Evolutionary conservation across 2,329 filamentous ascomycete species (phyloP), one percentile per base, ranked within the genome.

Genomic region (Stachybotrys chartarum): DNA sequence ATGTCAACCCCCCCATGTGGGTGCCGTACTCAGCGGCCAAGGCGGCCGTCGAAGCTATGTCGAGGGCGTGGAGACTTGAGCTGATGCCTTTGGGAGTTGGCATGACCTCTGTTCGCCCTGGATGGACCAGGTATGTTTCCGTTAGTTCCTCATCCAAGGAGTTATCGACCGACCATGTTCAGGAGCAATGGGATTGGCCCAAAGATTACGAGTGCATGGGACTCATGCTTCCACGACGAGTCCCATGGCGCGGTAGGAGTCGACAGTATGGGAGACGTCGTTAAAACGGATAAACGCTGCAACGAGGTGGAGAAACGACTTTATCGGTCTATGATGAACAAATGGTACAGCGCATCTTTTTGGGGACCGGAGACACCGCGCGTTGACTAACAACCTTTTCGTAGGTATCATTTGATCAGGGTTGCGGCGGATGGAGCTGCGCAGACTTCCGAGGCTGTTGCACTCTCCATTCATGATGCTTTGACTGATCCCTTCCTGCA

Each of bases 1-100:
- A 51, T 14, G 49, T 51, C 4, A 51, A 51, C 49, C 49, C 49
- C 18, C 49, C 49, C 7, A 51, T 51, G 49, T 51, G 49, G 49
- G 49, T 32, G 30, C 30, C 49, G 18, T 51, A 51, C 30, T 51
- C 49, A 24, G 49, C 49, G 16, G 49, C 49, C 7, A 51, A 51
- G n/a, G 49, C 49, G 30, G 49, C 49, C 32, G 32, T 51, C 49
- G 49, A 51, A 32, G 49, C 6, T 11, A 51, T 51, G 49, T 31
- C 49, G 49, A 51, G 49, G 32, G 49, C 49, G 11, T 51, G 49
- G 49, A 24, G 49, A 17, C 32, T 51, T 10, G 49, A 51, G 32
- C 30, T 51, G 8, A 16, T 51, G 49, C 49, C 49, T 3, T 30
- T 51, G 6, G 49, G 49, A 31, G 49, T 51, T 7, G 49, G 49